These are phyloP conservation scores for Quercus phellos DNA, from an alignment of 331 rosid genomes.

Conservation along the genomic window DNA sequence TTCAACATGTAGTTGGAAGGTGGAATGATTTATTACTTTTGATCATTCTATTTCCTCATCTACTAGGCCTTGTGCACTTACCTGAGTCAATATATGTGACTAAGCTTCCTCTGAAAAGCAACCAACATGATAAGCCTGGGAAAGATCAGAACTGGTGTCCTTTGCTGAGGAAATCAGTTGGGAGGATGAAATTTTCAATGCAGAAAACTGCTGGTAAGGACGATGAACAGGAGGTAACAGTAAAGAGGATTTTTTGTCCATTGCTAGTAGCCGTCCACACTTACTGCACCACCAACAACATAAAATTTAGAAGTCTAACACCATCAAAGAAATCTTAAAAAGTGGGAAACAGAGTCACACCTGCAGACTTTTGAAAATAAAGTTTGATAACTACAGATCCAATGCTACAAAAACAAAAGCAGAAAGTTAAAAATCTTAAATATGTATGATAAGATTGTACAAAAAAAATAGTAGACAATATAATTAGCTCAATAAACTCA, in stretches of 20 bases:
- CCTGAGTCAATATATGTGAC: slow-evolving; percentile 26
- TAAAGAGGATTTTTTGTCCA: slow-evolving; percentile 61
- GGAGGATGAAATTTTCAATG: slow-evolving; percentile 28
- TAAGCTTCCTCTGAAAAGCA: slow-evolving; percentile 59
- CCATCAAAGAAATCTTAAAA: slow-evolving; percentile 13
- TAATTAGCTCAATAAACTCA: slow-evolving; percentile 6
- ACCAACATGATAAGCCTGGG: slow-evolving; percentile 59
- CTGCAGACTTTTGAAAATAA: slow-evolving; percentile 76
- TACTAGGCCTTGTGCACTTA: slow-evolving; percentile 15
- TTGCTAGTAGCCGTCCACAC: slow-evolving; percentile 62
- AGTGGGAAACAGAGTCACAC: slow-evolving; percentile 31
- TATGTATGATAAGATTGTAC: background rate
- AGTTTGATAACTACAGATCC: slow-evolving; percentile 85
- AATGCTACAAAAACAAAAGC: slow-evolving; percentile 48
- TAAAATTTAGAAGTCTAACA: slow-evolving; percentile 13
- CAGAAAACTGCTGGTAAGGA: slow-evolving; percentile 61
- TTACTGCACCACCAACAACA: slow-evolving; percentile 55
- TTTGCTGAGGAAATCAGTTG: slow-evolving; percentile 33
- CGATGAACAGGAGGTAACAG: slow-evolving; percentile 68
- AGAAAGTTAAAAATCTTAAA: slow-evolving; percentile 21
- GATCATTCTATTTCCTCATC: slow-evolving; percentile 8
- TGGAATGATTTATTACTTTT: slow-evolving; percentile 14
- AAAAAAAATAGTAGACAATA: slow-evolving; percentile 9
- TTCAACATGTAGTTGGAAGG: background rate
- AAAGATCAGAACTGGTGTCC: slow-evolving; percentile 42